Conservation (phyloP, 2,329 filamentous ascomycete species). For the Cercospora sojina region DNA sequence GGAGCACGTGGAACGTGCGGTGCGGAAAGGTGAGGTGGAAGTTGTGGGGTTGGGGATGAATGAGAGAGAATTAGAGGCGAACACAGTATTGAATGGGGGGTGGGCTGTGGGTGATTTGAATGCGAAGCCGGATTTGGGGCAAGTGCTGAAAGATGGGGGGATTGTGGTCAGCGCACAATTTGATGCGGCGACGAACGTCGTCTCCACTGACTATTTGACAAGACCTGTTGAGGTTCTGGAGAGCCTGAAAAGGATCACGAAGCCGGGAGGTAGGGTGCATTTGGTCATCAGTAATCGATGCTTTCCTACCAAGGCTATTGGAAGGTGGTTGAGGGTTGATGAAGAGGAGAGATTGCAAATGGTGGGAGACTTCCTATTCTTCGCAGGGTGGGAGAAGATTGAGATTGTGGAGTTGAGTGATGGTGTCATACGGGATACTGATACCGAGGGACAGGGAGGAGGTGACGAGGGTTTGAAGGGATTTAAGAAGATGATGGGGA, state of each 20-base stretch:
- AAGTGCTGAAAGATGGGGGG: conserved; percentile 22
- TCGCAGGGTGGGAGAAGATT: conserved; percentile 53
- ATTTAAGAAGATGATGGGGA: conserved; percentile 38
- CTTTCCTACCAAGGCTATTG: conserved; percentile 55
- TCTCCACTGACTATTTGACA: conserved; percentile 54
- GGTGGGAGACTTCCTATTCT: conserved; percentile 55
- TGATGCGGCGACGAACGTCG: conserved; percentile 52
- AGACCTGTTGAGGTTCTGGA: conserved; percentile 48
- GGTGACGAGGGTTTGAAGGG: conserved; percentile 26
- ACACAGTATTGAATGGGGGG: conserved; percentile 40
- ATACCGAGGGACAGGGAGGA: conserved; percentile 3
- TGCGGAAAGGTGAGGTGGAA: conserved; percentile 37
- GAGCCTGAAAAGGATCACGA: conserved; percentile 44
- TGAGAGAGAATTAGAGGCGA: conserved; percentile 45
- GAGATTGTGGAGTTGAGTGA: conserved; percentile 55
- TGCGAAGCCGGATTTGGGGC: conserved; percentile 35
- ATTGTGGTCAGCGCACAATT: conserved; percentile 29
- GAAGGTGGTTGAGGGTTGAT: conserved; percentile 48
- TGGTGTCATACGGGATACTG: conserved; percentile 33
- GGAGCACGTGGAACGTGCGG: conserved; percentile 33
- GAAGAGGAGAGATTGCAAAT: conserved; percentile 50
- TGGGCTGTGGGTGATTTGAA: conserved; percentile 50
- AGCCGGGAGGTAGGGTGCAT: conserved; percentile 49
- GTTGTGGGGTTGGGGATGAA: conserved; percentile 54
- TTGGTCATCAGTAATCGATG: conserved; percentile 54